Conservation (phyloP, 441 rosid genomes). For the Mallotus repandus region DNA sequence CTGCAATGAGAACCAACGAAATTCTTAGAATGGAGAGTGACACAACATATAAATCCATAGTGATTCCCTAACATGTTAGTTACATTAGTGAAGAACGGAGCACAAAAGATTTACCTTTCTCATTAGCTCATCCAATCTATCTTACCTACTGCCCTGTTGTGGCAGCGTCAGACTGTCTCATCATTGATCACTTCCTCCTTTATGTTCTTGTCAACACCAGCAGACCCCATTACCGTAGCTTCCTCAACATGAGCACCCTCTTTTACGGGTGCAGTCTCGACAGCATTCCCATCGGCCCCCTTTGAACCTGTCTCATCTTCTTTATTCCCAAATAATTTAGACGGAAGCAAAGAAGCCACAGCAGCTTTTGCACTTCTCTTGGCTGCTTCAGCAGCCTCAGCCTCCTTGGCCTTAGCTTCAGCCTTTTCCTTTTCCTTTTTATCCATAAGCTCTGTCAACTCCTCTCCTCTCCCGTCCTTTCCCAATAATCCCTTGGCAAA, state of each 20-base stretch:
- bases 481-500: constrained; percentile 62
- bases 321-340: constrained; percentile 50
- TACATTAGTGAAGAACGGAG: background rate
- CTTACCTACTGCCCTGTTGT: constrained; percentile 17
- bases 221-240: constrained; percentile 27
- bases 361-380: constrained; percentile 59
- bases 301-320: constrained; percentile 33
- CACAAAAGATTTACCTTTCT: constrained; percentile 6
- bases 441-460: constrained; percentile 70
- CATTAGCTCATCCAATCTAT: constrained; percentile 14
- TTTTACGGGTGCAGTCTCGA: constrained; percentile 26
- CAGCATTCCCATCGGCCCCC: constrained; percentile 20
- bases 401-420: constrained; percentile 81
- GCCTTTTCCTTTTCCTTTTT: constrained; percentile 83
- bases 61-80: constrained; percentile 2
- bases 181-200: constrained; percentile 8
- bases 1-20: background rate
- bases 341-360: constrained; percentile 48
- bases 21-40: background rate
- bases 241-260: constrained; percentile 37
- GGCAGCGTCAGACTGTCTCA: constrained; percentile 4
- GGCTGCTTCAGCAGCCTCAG: constrained; percentile 70
- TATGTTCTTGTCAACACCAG: constrained; percentile 2
- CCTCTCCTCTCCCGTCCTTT: constrained; percentile 77
- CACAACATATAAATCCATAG: background rate